Percentiles rank a stretch among this genome's conserved stretches.
Evolutionary conservation across 768 basidiomycete genomes (phyloP).

Genomic region (Clathrus columnatus): DNA sequence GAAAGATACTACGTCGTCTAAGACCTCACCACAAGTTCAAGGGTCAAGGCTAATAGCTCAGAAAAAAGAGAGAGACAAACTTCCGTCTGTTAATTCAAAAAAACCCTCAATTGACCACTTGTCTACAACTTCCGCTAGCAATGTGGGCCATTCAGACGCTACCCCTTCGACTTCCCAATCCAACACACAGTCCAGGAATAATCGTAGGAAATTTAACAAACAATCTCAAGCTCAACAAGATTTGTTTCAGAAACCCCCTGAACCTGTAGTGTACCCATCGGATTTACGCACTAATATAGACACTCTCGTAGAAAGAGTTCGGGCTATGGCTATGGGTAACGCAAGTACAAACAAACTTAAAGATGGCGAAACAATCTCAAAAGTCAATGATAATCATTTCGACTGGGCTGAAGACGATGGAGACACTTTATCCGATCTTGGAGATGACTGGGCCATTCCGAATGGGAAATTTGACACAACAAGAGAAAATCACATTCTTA

Average conservation of each 20-base stretch:
- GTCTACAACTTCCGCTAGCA: not conserved
- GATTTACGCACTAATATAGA: constrained; percentile 60
- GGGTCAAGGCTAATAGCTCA: not conserved
- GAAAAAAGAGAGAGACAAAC: not conserved
- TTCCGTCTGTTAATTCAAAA: not conserved
- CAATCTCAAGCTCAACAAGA: not conserved
- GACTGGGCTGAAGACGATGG: constrained; percentile 83
- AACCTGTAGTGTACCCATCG: constrained; percentile 26
- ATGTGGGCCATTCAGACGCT: constrained; percentile 17
- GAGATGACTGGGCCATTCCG: constrained; percentile 74
- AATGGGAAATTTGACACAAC: constrained; percentile 22
- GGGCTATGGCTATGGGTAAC: constrained; percentile 59
- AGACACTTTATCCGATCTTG: constrained; percentile 63
- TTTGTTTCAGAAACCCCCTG: not conserved
- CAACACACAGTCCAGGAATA: constrained; percentile 16
- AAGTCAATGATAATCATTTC: constrained; percentile 71
- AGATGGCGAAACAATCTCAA: constrained; percentile 30
- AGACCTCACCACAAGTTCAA: constrained; percentile 6
- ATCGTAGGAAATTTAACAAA: not conserved
- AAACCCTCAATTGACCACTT: not conserved
- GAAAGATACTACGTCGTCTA: not conserved
- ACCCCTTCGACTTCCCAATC: constrained; percentile 39
- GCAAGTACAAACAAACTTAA: constrained; percentile 1
- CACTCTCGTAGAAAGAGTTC: constrained; percentile 68
- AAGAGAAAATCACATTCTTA: constrained; percentile 15